phyloP scores from a whole-genome alignment of 1,284 basidiomycete genomes.

The Trichosporon faecale region DNA sequence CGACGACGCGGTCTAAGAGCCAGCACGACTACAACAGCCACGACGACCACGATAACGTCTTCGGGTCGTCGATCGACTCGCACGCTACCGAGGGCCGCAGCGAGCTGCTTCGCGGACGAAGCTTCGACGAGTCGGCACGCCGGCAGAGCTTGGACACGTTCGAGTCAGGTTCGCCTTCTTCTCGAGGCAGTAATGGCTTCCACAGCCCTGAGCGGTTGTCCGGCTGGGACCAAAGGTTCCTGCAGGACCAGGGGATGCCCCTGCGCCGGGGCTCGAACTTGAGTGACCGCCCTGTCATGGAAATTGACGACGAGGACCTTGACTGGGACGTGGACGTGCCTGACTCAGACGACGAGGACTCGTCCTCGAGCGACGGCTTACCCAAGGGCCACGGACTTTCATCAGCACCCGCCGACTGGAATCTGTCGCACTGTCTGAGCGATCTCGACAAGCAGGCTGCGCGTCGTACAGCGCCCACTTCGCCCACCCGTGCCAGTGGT shows the following conservation, averaged over 20 bases:
- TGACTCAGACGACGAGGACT: conserved; percentile 19
- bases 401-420: conserved; percentile 27
- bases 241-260: conserved; percentile 13
- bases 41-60: conserved; percentile 33
- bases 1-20: conserved; percentile 9
- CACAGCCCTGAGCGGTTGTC: conserved; percentile 15
- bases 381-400: conserved; percentile 23
- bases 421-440: conserved; percentile 15
- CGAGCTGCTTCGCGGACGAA: conserved; percentile 31
- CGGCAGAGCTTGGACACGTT: conserved; percentile 33
- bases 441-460: conserved; percentile 20
- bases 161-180: conserved; percentile 32
- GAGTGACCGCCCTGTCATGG: conserved; percentile 28
- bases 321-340: conserved; percentile 41
- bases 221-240: conserved; percentile 23
- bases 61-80: conserved; percentile 35
- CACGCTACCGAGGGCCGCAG: conserved; percentile 21
- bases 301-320: conserved; percentile 38
- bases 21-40: conserved; percentile 13
- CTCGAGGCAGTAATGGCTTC: conserved; percentile 15
- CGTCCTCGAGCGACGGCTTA: conserved; percentile 15
- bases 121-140: conserved; percentile 28
- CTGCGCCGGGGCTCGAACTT: conserved; percentile 32
- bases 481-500: conserved; percentile 7
- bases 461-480: neutral